Conservation (phyloP, 148 eudicot genomes). For the Simmondsia chinensis region DNA sequence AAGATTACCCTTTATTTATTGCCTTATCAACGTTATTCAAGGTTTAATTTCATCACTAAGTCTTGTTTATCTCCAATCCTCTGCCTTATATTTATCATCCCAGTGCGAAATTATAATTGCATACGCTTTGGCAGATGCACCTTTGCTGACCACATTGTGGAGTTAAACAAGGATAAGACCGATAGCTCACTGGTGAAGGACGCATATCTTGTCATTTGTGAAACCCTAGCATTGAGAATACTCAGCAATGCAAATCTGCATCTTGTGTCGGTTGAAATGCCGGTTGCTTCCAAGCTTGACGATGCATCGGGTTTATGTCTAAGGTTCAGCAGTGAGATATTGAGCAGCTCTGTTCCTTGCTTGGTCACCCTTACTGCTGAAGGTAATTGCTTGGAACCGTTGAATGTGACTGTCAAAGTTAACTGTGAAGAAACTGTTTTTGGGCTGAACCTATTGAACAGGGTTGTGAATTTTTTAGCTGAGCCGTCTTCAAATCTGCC, state of each 20-base stretch:
- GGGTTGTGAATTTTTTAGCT: conserved; percentile 68
- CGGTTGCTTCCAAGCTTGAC: conserved; percentile 53
- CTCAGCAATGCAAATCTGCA: conserved; percentile 75
- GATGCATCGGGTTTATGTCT: conserved; percentile 78
- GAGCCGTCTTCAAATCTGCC: conserved; percentile 25
- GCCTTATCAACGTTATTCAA: too few relatives aligned
- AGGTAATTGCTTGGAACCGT: conserved; percentile 79
- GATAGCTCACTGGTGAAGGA: conserved; percentile 39
- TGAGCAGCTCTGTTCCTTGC: conserved; percentile 79
- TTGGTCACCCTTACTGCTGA: conserved; percentile 63
- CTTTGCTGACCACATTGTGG: conserved; percentile 58
- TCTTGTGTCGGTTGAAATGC: conserved; percentile 82
- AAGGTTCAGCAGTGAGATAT: conserved; percentile 75
- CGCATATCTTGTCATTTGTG: conserved; percentile 63
- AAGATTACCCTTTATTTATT: too few relatives aligned
- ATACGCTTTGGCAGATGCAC: conserved; percentile 50
- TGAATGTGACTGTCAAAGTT: conserved; percentile 66
- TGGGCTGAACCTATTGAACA: conserved; percentile 82
- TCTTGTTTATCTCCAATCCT: too few relatives aligned
- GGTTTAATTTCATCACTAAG: too few relatives aligned
- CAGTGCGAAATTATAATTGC: too few relatives aligned
- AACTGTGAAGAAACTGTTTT: conserved; percentile 99
- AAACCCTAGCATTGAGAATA: conserved; percentile 74
- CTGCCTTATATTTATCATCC: too few relatives aligned
- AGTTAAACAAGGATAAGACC: conserved; percentile 35